Evolutionary conservation across 2,329 filamentous ascomycete species (phyloP).

Genomic region (Fusarium anguioides): DNA sequence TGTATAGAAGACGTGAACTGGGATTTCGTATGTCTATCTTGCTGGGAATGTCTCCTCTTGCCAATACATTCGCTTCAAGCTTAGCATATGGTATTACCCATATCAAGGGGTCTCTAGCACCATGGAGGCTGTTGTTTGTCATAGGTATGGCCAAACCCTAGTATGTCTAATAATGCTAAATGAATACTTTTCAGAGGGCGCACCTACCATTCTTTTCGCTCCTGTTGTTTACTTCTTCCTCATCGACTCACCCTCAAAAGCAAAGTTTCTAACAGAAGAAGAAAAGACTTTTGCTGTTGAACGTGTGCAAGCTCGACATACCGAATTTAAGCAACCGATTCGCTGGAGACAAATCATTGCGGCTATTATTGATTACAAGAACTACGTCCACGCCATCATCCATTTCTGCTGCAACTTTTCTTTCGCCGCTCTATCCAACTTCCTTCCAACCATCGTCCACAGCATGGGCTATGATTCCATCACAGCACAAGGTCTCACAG

Average conservation of each 20-base stretch:
- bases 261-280: slow-evolving; percentile 17
- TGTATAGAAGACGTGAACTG: slow-evolving; percentile 27
- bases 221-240: slow-evolving; percentile 29
- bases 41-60: slow-evolving; percentile 26
- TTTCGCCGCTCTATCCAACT: slow-evolving; percentile 31
- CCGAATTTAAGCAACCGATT: neutral
- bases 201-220: slow-evolving; percentile 11
- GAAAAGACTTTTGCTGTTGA: slow-evolving; percentile 1
- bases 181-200: neutral
- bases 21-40: slow-evolving; percentile 22
- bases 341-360: slow-evolving; percentile 29
- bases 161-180: accelerated
- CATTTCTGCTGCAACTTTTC: slow-evolving; percentile 41
- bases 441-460: slow-evolving; percentile 28
- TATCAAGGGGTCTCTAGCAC: slow-evolving; percentile 11
- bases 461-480: slow-evolving; percentile 15
- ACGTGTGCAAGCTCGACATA: slow-evolving; percentile 12
- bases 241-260: slow-evolving; percentile 24
- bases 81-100: slow-evolving; percentile 30
- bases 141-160: neutral
- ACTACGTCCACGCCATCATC: slow-evolving; percentile 31
- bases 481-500: slow-evolving; percentile 19
- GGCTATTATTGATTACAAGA: slow-evolving; percentile 23
- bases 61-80: slow-evolving; percentile 27
- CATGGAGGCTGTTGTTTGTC: slow-evolving; percentile 20